Evolutionary conservation across 2,329 filamentous ascomycete genomes (phyloP), one percentile per base, ranked within the genome.

Genomic region (Emergomyces orientalis): DNA sequence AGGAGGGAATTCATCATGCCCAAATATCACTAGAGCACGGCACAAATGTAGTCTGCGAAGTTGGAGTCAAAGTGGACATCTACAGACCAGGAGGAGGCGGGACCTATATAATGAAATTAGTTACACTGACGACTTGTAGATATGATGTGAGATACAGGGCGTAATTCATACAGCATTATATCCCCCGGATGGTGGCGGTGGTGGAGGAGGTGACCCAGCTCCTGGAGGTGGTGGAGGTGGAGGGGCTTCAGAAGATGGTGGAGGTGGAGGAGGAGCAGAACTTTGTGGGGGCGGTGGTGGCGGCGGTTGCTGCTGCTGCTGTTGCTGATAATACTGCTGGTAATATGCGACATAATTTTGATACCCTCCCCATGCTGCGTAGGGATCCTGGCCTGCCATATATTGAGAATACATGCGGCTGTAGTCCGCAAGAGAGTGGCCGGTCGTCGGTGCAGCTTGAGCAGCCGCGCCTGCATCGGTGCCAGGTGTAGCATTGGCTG

Each of bases 341-440:
- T 81, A 82, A 70, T 82, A 82, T 37, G 80, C 79, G 56, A 82
- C 72, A 65, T 82, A 90, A 78, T 88, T 89, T 69, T 87, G 84
- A 75, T 94, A 97, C 62, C 93, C 93, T 65, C 93, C 93, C 69
- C 94, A 97, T 9, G 89, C 86, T 51, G 91, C 91, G 74, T 97
- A 97, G 0, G 92, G 93, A 71, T 97, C 91, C 66, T 84, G 80
- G 62, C 81, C 81, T 55, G 77, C 78, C 66, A 92, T 93, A 75
- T 95, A 94, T 73, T 91, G 88, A 2, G 89, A 88, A 73, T 95
- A 95, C 71, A 93, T 89, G 22, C 88, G 86, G 60, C 85, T 85
- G 73, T 94, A 94, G 69, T 95, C 89, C 32, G 82, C 75, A n/a
- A 47, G 25, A 19, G 56, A 59, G 17, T 59, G 56, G 8, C 39